Conservation (phyloP, 2,329 filamentous ascomycete genomes). For the Exserohilum turcica region DNA sequence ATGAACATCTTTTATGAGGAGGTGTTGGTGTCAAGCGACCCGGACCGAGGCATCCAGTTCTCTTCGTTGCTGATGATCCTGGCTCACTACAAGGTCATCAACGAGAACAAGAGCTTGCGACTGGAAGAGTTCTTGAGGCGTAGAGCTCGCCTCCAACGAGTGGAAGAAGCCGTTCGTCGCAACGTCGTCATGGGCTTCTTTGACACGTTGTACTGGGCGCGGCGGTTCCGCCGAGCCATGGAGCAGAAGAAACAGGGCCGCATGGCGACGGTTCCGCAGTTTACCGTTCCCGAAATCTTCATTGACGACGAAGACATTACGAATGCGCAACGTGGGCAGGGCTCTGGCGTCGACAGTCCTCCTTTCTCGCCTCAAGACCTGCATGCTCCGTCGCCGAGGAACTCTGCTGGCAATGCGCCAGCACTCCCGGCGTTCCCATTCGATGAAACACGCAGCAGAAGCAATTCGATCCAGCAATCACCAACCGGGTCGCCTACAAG, state of each 20-base stretch:
- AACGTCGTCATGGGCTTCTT: constrained; percentile 94
- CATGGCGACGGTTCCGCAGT: constrained; percentile 77
- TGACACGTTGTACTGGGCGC: constrained; percentile 87
- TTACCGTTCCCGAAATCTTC: constrained; percentile 86
- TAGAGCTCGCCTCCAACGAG: constrained; percentile 85
- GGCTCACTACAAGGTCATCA: constrained; percentile 98
- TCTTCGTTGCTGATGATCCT: constrained; percentile 92
- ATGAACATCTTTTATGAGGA: constrained; percentile 98
- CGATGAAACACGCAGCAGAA: constrained; percentile 38
- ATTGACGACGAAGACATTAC: constrained; percentile 76
- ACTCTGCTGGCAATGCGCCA: constrained; percentile 32
- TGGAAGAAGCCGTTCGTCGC: constrained; percentile 91
- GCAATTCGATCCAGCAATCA: constrained; percentile 48
- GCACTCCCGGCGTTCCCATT: constrained; percentile 32
- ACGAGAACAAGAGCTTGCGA: constrained; percentile 91
- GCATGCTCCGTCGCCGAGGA: constrained; percentile 22
- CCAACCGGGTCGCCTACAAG: constrained; percentile 43
- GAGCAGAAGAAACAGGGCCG: constrained; percentile 72
- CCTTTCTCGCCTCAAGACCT: constrained; percentile 42
- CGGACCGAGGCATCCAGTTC: constrained; percentile 87
- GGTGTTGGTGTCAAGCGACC: constrained; percentile 89
- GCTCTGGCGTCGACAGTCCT: constrained; percentile 43
- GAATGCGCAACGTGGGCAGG: constrained; percentile 44
- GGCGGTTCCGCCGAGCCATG: constrained; percentile 77
- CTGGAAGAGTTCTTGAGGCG: constrained; percentile 94